Evolutionary conservation across 2,329 filamentous ascomycete species (phyloP).

Genomic region (Neospermospora avenae): DNA sequence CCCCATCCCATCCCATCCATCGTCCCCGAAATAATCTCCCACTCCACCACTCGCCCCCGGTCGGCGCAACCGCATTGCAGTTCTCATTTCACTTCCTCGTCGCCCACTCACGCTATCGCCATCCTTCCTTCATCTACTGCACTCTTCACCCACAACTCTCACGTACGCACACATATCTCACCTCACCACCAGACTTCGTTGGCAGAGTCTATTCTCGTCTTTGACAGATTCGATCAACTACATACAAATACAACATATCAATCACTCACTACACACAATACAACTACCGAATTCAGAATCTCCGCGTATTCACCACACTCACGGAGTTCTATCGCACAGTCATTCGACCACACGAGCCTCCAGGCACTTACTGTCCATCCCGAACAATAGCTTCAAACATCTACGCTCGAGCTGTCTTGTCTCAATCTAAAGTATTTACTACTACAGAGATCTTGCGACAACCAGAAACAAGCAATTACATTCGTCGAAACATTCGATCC

Average conservation of each 20-base stretch:
- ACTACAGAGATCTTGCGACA: not conserved
- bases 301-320: conserved; percentile 11
- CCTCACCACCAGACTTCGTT: conserved; percentile 47
- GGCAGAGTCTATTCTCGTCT: conserved; percentile 48
- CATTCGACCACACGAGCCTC: conserved; percentile 4
- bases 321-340: conserved; percentile 3
- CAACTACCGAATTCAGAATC: conserved; percentile 12
- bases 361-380: not conserved
- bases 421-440: not conserved
- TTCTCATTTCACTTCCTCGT: not conserved
- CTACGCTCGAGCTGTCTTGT: not conserved
- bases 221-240: conserved; percentile 28
- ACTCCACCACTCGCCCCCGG: not conserved
- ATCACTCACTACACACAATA: conserved; percentile 21
- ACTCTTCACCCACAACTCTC: not conserved
- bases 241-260: too few species aligned
- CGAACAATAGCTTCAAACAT: not conserved
- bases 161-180: not conserved
- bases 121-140: not conserved
- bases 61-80: not conserved
- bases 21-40: not conserved
- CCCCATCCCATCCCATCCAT: too few species aligned
- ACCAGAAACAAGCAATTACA: not conserved
- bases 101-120: not conserved
- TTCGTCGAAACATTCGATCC: not conserved